Base-by-base conservation (phyloP, 352 stramenopile genomes). In the Phytophthora meadii region DNA sequence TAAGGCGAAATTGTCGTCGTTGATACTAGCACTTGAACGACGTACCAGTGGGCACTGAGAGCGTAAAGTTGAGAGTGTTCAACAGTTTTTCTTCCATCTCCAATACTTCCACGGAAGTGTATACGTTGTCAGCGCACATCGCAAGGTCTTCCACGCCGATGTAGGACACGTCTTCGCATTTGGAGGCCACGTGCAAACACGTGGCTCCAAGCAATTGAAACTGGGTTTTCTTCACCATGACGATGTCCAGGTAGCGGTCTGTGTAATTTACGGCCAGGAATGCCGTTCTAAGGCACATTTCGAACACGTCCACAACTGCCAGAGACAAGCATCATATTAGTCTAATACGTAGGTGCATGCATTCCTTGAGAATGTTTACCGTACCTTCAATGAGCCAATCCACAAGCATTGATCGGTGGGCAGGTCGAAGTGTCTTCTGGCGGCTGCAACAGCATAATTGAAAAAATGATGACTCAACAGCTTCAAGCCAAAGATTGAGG, bases 221-320 rank as follows among this genome's bases (percentile, higher is more conserved):
- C 7, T 87, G 83, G 8, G 84, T 94, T 54, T 93, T 95, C 71
- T 93, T 94, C 30, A 95, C 87, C 85, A 93, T 93, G 34, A 93
- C 87, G 30, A 93, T 92, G 36, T 95, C 86, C 45, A 96, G 51
- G 54, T 92, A 97, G 4, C 89, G 79, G 51, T 97, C 90, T 3
- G 88, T 96, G 72, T 97, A 97, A 66, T 94, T 95, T 7, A 97
- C 87, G n/a, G 89, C 89, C 19, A 97, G 68, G 56, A 97, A 97
- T 10, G 89, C 90, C 24, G 87, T 97, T 24, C 90, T 80, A 5
- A 97, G 67, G 63, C 87, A 97, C 90, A 97, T 97, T 57, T 97
- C 90, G 53, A 97, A 97, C 28, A 97, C 90, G 61, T 97, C 90
- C 37, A 97, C 90, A 27, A 97, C 90, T 93, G 68, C 30, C 17